Evolutionary conservation across 2,329 filamentous ascomycete species (phyloP).

Genomic region (Botryotinia convoluta): DNA sequence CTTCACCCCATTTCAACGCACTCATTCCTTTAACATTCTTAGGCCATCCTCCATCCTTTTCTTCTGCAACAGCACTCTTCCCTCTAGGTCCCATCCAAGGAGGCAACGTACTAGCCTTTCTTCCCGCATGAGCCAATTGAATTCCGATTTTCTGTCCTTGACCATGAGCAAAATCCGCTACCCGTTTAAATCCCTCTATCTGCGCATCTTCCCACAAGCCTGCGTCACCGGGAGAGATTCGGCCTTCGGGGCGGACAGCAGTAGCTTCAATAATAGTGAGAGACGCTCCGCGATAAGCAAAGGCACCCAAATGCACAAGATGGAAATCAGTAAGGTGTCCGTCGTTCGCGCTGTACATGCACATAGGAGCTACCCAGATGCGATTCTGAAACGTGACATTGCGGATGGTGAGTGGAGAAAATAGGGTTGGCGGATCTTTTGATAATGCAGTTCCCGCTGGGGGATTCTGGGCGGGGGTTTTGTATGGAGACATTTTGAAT

Average conservation of each 20-base stretch:
- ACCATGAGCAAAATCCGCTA: slow-evolving; percentile 45
- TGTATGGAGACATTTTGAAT: not conserved
- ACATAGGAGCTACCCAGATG: slow-evolving; percentile 47
- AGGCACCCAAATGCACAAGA: slow-evolving; percentile 36
- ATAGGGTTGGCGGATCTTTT: slow-evolving; percentile 40
- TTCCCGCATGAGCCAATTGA: slow-evolving; percentile 65
- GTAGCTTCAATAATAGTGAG: slow-evolving; percentile 40
- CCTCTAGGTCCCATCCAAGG: slow-evolving; percentile 38
- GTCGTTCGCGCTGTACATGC: slow-evolving; percentile 40
- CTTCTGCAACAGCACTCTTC: slow-evolving; percentile 34
- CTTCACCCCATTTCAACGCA: slow-evolving; percentile 56
- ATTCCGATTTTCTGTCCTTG: slow-evolving; percentile 65
- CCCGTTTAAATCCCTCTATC: slow-evolving; percentile 38
- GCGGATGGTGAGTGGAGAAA: slow-evolving; percentile 46
- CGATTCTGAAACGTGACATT: slow-evolving; percentile 47
- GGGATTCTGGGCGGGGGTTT: slow-evolving; percentile 26
- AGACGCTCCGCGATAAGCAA: slow-evolving; percentile 38
- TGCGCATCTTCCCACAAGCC: slow-evolving; percentile 42
- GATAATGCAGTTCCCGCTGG: slow-evolving; percentile 36
- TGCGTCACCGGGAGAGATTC: slow-evolving; percentile 36
- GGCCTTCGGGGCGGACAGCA: slow-evolving; percentile 37
- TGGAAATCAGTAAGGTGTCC: slow-evolving; percentile 39
- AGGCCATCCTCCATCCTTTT: slow-evolving; percentile 42
- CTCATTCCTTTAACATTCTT: slow-evolving; percentile 49
- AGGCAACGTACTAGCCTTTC: slow-evolving; percentile 41